These are phyloP conservation scores for Zelonia costaricensis DNA, from an alignment of 208 protist genomes.

Conservation along the genomic window DNA sequence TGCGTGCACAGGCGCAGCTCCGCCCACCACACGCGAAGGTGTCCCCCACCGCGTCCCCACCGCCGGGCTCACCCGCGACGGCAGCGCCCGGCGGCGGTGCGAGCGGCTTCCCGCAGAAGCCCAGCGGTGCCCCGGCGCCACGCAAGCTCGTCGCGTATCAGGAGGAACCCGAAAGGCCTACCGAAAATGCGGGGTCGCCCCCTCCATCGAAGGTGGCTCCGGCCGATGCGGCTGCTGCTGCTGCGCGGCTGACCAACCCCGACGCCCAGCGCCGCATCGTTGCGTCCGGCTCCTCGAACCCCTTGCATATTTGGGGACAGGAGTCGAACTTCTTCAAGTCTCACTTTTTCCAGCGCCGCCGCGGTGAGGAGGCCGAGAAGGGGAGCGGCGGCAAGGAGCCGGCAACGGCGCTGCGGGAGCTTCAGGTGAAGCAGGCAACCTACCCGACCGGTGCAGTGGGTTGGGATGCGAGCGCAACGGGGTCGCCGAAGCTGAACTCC, in stretches of 20 bases:
- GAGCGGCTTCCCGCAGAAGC: background rate
- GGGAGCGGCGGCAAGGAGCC: background rate
- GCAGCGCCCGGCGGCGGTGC: too few species aligned
- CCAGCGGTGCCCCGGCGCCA: too few species aligned
- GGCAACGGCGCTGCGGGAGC: conserved; percentile 7
- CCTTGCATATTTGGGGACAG: conserved; percentile 39
- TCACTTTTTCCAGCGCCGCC: conserved; percentile 15
- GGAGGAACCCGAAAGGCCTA: too few species aligned
- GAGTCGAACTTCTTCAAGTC: conserved; percentile 29
- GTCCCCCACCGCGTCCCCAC: too few species aligned
- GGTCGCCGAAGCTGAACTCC: too few species aligned
- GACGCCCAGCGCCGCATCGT: conserved; percentile 13
- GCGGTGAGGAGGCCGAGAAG: background rate
- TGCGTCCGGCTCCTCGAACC: conserved; percentile 24
- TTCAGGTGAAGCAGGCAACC: background rate
- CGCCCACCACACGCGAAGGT: too few species aligned
- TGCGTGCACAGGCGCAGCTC: too few species aligned
- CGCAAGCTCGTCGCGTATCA: too few species aligned
- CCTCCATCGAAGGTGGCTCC: background rate
- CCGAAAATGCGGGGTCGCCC: too few species aligned
- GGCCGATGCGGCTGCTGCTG: background rate
- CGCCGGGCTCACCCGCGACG: too few species aligned
- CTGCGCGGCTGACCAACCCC: conserved; percentile 6
- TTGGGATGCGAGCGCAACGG: too few species aligned
- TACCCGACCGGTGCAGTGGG: too few species aligned